Percentiles rank a stretch among this genome's conserved stretches.
Evolutionary conservation across 2,329 filamentous ascomycete genomes (phyloP).

Genomic region (Colletotrichum phormii): DNA sequence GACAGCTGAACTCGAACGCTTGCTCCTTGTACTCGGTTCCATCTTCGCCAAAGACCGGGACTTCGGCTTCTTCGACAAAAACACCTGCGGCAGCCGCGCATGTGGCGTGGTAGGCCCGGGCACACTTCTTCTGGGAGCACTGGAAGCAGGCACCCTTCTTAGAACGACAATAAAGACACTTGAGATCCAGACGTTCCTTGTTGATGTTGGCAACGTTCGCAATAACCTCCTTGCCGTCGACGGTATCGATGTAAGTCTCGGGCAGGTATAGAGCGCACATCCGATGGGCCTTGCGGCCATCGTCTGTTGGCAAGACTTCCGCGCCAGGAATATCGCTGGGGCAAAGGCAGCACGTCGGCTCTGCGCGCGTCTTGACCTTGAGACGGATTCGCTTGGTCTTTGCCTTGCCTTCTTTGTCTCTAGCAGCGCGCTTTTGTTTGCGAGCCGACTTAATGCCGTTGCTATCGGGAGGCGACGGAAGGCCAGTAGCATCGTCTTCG

Average conservation of each 20-base stretch:
- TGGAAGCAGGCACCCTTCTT: constrained; percentile 97
- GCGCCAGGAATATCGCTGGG: constrained; percentile 89
- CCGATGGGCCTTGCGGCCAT: constrained; percentile 87
- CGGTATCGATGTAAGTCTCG: constrained; percentile 85
- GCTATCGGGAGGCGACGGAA: constrained; percentile 77
- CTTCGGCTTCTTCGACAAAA: constrained; percentile 86
- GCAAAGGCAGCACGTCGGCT: constrained; percentile 89
- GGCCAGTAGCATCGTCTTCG: constrained; percentile 71
- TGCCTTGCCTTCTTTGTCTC: constrained; percentile 57
- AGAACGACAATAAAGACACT: constrained; percentile 94
- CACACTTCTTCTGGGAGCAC: constrained; percentile 94
- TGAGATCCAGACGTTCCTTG: constrained; percentile 88
- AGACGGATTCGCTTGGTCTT: constrained; percentile 84
- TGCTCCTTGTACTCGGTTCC: constrained; percentile 93
- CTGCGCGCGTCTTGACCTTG: constrained; percentile 75
- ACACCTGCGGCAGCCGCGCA: constrained; percentile 94
- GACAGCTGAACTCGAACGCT: constrained; percentile 92
- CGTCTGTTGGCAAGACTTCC: constrained; percentile 87
- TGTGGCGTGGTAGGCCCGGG: constrained; percentile 92
- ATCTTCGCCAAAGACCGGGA: constrained; percentile 89
- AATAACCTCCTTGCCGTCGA: constrained; percentile 78
- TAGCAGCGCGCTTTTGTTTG: constrained; percentile 73
- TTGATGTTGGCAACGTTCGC: constrained; percentile 84
- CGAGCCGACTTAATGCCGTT: constrained; percentile 50
- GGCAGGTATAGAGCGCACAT: constrained; percentile 92